Base-by-base conservation (phyloP, 2,329 filamentous ascomycete genomes). In the Periconia sp. region DNA sequence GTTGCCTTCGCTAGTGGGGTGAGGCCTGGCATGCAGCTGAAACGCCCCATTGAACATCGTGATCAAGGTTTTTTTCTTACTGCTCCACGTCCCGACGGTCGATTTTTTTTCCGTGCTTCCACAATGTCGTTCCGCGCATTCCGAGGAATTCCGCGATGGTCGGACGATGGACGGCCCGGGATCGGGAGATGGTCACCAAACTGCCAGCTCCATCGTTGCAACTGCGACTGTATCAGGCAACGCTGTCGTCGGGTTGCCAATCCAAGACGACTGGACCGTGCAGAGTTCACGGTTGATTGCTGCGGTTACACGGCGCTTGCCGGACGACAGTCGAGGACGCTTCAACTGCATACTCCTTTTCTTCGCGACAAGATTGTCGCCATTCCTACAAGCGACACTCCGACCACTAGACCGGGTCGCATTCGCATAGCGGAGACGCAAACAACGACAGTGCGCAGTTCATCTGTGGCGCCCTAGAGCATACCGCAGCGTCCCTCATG, bases 271-370 rank as follows among this genome's bases (percentile, higher is more conserved):
- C 10, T 11, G 52, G 29, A 36, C 48, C 43, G 55, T 57, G 59
- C 57, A 40, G 32, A 35, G 52, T 54, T 57, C 46, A 47, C 46
- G 54, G 59, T 56, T 58, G 53, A 59, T 59, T 58, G 50, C 43
- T 41, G 18, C 34, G 35, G 57, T 59, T 42, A 52, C 58, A 59
- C 54, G 36, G 54, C 58, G 22, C 57, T 36, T 26, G 36, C 33
- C 36, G 32, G 21, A 23, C 43, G 31, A 47, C 32, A 46, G 40
- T 50, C 52, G 40, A 39, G 30, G 28, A 38, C 22, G 39, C 48
- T 54, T n/a, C n/a, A n/a, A n/a, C n/a, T n/a, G n/a, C n/a, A n/a
- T n/a, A n/a, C n/a, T n/a, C n/a, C n/a, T n/a, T n/a, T n/a, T n/a
- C n/a, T n/a, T n/a, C n/a, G n/a, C n/a, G n/a, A n/a, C n/a, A n/a